These are phyloP conservation scores for Magnolia officinalis DNA, from an alignment of 164 flowering plant species.

Conservation along the genomic window DNA sequence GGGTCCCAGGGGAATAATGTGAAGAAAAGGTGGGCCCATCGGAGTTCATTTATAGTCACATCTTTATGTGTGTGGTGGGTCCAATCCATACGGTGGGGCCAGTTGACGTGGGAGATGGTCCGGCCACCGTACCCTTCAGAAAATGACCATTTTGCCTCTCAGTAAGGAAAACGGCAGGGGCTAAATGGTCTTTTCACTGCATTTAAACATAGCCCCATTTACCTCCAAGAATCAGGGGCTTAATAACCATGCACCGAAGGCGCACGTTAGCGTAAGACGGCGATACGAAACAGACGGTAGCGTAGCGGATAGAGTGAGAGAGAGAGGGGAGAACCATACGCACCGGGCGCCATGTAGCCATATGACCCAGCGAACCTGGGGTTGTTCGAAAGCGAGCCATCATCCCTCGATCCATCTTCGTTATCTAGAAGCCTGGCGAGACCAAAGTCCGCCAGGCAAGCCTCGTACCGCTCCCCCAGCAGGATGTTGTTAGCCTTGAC, in stretches of 20 bases:
- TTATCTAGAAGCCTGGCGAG: slow-evolving; percentile 57
- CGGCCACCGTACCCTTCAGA: no score
- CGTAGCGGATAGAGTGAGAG: no score
- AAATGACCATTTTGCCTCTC: no score
- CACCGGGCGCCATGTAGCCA: slow-evolving; percentile 99
- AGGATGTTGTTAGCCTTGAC: slow-evolving; percentile 92
- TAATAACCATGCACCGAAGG: not conserved
- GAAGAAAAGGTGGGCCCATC: no score
- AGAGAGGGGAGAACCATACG: not conserved
- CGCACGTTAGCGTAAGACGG: not conserved
- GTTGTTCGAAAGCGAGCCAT: slow-evolving; percentile 21
- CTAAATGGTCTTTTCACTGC: not conserved
- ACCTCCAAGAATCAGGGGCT: not conserved
- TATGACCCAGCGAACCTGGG: slow-evolving; percentile 93
- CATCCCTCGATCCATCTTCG: slow-evolving; percentile 12
- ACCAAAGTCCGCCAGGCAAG: slow-evolving; percentile 91
- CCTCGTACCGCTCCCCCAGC: slow-evolving; percentile 54
- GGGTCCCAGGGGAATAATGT: no score
- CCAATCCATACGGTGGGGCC: no score
- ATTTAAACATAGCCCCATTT: not conserved
- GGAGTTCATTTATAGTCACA: no score
- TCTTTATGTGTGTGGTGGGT: no score
- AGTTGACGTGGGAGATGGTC: no score
- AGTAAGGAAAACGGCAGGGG: not conserved
- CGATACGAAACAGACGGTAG: no score